Evolutionary conservation across 2,329 filamentous ascomycete genomes (phyloP).

Genomic region (Fusarium torulosum): DNA sequence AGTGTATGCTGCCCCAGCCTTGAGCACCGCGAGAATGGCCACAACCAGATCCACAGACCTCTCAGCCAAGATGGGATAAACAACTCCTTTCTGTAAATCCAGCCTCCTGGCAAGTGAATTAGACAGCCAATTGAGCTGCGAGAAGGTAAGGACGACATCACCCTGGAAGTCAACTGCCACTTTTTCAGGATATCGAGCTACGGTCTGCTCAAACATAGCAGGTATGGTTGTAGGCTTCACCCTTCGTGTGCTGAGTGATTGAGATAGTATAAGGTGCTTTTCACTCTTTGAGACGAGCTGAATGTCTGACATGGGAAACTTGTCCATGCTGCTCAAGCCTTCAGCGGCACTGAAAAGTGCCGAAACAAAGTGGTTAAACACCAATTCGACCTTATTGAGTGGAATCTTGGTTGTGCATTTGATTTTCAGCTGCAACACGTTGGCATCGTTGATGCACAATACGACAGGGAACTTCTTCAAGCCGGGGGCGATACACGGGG

Average conservation of each 20-base stretch:
- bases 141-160: not conserved
- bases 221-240: not conserved
- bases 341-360: slow-evolving; percentile 3
- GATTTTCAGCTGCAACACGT: not conserved
- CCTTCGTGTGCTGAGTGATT: not conserved
- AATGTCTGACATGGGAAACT: not conserved
- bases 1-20: slow-evolving; percentile 41
- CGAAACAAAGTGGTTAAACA: not conserved
- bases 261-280: not conserved
- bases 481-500: slow-evolving; percentile 5
- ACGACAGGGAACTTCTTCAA: slow-evolving; percentile 12
- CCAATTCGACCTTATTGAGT: slow-evolving; percentile 2
- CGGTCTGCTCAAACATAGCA: slow-evolving; percentile 11
- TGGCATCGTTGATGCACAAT: slow-evolving; percentile 14
- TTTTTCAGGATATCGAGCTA: not conserved
- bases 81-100: not conserved
- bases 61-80: slow-evolving; percentile 17
- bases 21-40: slow-evolving; percentile 41
- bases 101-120: not conserved
- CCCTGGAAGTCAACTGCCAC: slow-evolving; percentile 13
- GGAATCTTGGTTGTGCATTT: slow-evolving; percentile 18
- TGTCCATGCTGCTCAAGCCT: not conserved
- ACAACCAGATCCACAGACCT: slow-evolving; percentile 29
- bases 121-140: not conserved
- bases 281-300: slow-evolving; percentile 7